Conservation (phyloP, 805 yeast genomes). For the Dipodascopsis uninucleata region DNA sequence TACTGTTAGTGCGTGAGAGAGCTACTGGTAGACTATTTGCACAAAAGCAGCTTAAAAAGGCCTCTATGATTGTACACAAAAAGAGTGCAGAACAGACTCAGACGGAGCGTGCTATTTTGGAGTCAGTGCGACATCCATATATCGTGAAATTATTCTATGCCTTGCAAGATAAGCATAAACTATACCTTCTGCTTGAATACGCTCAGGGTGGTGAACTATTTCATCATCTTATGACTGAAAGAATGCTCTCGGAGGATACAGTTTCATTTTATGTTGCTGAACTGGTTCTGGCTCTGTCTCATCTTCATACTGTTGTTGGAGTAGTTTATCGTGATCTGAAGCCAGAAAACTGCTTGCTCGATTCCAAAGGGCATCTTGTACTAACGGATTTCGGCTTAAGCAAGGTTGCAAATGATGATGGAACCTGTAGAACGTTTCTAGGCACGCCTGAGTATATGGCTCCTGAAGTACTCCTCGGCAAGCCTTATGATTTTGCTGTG, state of each 20-base stretch:
- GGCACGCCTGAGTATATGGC: constrained; percentile 89
- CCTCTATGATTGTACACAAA: constrained; percentile 60
- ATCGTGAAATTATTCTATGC: constrained; percentile 81
- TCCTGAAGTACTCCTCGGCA: constrained; percentile 79
- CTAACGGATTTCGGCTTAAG: constrained; percentile 81
- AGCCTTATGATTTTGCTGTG: constrained; percentile 70
- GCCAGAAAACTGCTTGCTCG: constrained; percentile 83
- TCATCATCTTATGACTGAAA: constrained; percentile 52
- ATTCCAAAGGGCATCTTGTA: constrained; percentile 72
- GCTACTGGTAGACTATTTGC: constrained; percentile 67
- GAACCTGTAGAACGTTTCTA: constrained; percentile 53
- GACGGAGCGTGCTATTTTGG: constrained; percentile 71
- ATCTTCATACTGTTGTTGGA: constrained; percentile 67
- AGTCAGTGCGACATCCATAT: constrained; percentile 70
- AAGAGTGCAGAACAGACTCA: constrained; percentile 70
- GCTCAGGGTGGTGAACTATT: constrained; percentile 87
- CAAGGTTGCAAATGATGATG: constrained; percentile 42
- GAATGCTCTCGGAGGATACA: constrained; percentile 49
- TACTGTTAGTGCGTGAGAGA: constrained; percentile 66
- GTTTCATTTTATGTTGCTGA: constrained; percentile 80
- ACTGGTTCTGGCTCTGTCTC: constrained; percentile 70
- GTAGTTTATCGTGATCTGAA: constrained; percentile 83
- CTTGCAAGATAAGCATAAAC: constrained; percentile 71
- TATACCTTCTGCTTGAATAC: constrained; percentile 73
- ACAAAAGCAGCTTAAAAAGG: constrained; percentile 80